Conservation (phyloP, 177 flowering plant species). For the Vitis hybrid region DNA sequence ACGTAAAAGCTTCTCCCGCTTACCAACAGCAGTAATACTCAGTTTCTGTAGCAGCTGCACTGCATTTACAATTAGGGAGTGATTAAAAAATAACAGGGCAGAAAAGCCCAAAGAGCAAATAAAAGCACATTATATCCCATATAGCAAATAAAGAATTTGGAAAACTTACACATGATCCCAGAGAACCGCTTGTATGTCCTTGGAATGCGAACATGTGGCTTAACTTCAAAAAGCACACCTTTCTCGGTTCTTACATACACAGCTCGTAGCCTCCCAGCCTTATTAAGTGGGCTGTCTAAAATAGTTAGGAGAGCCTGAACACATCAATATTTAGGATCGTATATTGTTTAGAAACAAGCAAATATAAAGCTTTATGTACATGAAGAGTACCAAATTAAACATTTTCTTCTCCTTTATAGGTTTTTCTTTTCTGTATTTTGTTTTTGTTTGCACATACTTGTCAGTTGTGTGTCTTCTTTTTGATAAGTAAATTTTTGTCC, state of each 20-base stretch:
- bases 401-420: not conserved
- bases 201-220: constrained; percentile 88
- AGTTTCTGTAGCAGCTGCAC: constrained; percentile 86
- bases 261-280: constrained; percentile 73
- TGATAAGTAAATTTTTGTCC: no score
- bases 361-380: not conserved
- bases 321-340: not conserved
- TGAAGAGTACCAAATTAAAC: not conserved
- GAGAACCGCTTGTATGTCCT: constrained; percentile 83
- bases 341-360: not conserved
- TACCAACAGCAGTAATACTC: constrained; percentile 65
- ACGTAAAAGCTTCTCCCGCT: constrained; percentile 81
- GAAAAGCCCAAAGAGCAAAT: not conserved
- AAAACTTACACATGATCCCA: constrained; percentile 86
- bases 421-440: no score
- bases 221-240: constrained; percentile 88
- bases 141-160: not conserved
- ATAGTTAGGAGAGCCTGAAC: constrained; percentile 71
- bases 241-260: constrained; percentile 83
- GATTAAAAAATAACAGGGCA: not conserved
- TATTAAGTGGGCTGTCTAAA: constrained; percentile 86
- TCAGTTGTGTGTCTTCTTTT: no score
- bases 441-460: no score
- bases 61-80: constrained; percentile 31
- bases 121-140: not conserved